Evolutionary conservation across 345 rosid species (phyloP).

Genomic region (Schrenkiella parvula): DNA sequence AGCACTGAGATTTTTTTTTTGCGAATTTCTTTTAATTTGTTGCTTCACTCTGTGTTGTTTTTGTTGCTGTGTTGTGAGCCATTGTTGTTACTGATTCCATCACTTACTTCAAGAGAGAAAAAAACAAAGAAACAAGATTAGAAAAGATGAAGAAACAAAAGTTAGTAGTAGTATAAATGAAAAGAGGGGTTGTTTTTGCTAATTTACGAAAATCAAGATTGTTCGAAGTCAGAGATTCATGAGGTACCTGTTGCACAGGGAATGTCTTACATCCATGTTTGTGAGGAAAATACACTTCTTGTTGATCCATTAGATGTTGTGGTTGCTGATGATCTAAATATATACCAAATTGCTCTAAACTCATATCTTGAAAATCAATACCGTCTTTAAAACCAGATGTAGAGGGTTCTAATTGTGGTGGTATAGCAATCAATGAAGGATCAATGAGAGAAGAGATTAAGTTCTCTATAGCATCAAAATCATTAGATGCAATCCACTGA

Average conservation of each 20-base stretch:
- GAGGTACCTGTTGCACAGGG: too few species aligned
- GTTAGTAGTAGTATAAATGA: too few species aligned
- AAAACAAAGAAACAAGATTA: too few species aligned
- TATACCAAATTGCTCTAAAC: neutral
- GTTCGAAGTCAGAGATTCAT: neutral
- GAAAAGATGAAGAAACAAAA: neutral
- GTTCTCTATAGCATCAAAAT: neutral
- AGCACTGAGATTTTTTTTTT: too few species aligned
- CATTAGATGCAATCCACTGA: neutral
- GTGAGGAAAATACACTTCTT: neutral
- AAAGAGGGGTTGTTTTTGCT: too few species aligned
- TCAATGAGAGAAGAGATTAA: neutral
- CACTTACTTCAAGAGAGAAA: neutral
- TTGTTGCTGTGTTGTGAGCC: neutral
- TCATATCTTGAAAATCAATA: neutral
- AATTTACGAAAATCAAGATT: neutral
- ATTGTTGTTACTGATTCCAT: neutral
- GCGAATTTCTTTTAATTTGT: too few species aligned
- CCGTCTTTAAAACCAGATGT: neutral
- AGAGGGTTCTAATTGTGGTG: neutral
- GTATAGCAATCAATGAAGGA: neutral
- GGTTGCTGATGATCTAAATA: neutral
- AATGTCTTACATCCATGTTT: too few species aligned
- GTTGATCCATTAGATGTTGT: neutral
- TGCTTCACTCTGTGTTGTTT: neutral